phyloP scores from a whole-genome alignment of 2,329 filamentous ascomycete genomes.

The Calonectria pseudoturangicola region DNA sequence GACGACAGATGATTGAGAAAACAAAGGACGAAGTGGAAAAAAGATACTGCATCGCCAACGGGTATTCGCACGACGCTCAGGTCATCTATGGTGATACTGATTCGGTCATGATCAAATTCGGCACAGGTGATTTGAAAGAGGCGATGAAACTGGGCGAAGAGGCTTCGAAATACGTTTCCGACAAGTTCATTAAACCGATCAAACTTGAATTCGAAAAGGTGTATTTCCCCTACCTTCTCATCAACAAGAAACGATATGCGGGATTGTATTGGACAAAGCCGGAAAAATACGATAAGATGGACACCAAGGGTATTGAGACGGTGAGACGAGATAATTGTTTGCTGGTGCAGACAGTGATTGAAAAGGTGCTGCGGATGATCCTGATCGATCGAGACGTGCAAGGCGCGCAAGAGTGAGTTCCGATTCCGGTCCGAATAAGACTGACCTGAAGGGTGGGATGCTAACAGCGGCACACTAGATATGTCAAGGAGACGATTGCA shows the following conservation, averaged over 20 bases:
- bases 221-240: constrained; percentile 97
- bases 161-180: constrained; percentile 90
- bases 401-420: constrained; percentile 91
- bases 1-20: constrained; percentile 98
- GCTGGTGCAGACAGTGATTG: constrained; percentile 96
- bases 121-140: constrained; percentile 88
- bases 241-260: constrained; percentile 99
- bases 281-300: constrained; percentile 99
- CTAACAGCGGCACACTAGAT: constrained; percentile 74
- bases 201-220: constrained; percentile 99
- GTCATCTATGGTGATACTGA: constrained; percentile 99
- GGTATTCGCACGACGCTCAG: constrained; percentile 94
- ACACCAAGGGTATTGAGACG: constrained; percentile 99
- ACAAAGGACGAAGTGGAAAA: constrained; percentile 97
- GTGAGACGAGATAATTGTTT: constrained; percentile 97
- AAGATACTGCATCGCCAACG: constrained; percentile 93
- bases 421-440: constrained; percentile 29
- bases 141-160: constrained; percentile 98
- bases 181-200: constrained; percentile 96
- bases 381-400: constrained; percentile 93
- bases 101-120: constrained; percentile 99
- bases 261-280: constrained; percentile 98
- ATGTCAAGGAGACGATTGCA: constrained; percentile 96
- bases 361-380: constrained; percentile 96
- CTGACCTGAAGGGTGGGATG: constrained; percentile 33